Base-by-base conservation (phyloP, 140 eudicot species). In the Anethum foeniculum region DNA sequence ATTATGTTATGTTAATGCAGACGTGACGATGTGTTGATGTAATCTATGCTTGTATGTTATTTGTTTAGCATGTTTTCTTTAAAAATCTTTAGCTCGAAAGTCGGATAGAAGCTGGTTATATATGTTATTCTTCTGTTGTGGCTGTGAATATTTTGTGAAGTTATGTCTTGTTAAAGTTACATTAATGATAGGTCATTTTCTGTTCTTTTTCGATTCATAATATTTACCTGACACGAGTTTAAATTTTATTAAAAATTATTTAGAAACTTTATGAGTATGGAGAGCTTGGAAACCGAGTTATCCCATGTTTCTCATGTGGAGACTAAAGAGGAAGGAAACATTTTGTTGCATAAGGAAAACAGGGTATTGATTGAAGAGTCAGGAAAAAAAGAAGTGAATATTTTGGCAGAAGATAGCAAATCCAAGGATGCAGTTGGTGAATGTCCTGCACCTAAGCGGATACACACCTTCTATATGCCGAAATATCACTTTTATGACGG, bases 391-490 rank as follows among this genome's bases (percentile, higher is more conserved):
- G 82, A 79, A 65, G 76, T 15, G 81, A 60, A 19, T 41, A 58
- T 23, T 60, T 47, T 62, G 51, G 27, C 75, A n/a, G 94, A 74
- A 58, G 62, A 85, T 73, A 86, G 83, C 82, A 38, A 90, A 48
- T 93, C 96, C 1, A 92, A 89, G 86, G 90, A 95, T 84, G 97
- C 85, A 21, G 96, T 83, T 79, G 99, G 91, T 39, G 99, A 92
- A 69, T 95, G 99, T 97, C 97, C 97, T 2, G 99, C 67, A 81
- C 89, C 86, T n/a, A 83, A 83, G 74, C 82, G 88, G 90, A 72
- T 85, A 68, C 92, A 91, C 84, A 83, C 88, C 1, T 86, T 92
- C 73, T 95, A 89, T 80, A 79, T 89, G 65, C 90, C 90, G 78
- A 92, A 86, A 81, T 89, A 85, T 85, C 89, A 96, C 41, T 52